Base-by-base conservation (phyloP, 169 alveolate genomes). In the Plasmodium berghei region DNA sequence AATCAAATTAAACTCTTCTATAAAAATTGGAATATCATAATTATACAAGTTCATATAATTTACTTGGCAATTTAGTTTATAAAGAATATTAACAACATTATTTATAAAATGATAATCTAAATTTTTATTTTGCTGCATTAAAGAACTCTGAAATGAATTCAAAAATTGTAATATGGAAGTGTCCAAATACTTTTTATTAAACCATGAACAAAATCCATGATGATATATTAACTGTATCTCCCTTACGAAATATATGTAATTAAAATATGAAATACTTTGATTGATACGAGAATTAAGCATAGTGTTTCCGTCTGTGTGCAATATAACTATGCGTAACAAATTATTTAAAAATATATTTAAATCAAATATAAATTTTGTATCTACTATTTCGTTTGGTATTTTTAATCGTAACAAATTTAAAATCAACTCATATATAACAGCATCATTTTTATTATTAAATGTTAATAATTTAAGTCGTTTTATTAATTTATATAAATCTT, bases 401-500 rank as follows among this genome's bases (percentile, higher is more conserved):
- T 40, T 66, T 67, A 83, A 34, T 49, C 85, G 67, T 69, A 83
- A 83, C 45, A 83, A 71, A 67, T 83, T 83, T 12, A 71, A 61
- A 12, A 56, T 42, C 22, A 83, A 34, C 14, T 67, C 34, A 62
- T 69, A 20, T 10, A 83, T 28, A 48, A 24, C 48, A 16, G 40
- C 40, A n/a, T 64, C 69, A 16, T 58, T 28, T 55, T 52, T 77
- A 9, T 67, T 34, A 56, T 83, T 83, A 62, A 83, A 83, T 69
- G 90, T 69, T 69, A 83, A 66, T 49, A 83, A 9, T 56, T 83
- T 83, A 10, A 83, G 72, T 48, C 90, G 67, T 55, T 26, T 54
- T 61, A 83, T 59, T 69, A 83, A 83, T 70, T 55, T 83, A 61
- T 83, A 49, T 22, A 83, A 9, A 61, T 83, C 86, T 49, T 83